Evolutionary conservation across 2,329 filamentous ascomycete genomes (phyloP).

Genomic region (Fusarium coicis): DNA sequence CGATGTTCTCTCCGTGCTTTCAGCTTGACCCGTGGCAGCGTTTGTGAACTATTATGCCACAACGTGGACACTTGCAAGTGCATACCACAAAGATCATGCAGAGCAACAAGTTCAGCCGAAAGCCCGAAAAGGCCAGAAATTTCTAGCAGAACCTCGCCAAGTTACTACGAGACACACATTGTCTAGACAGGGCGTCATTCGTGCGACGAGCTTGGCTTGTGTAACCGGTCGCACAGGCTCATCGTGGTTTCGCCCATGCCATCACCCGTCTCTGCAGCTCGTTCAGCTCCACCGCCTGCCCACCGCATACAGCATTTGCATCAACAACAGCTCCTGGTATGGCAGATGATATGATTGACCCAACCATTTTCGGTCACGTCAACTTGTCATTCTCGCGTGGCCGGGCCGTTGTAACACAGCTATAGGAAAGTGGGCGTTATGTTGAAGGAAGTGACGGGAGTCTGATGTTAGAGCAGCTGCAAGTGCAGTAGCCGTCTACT

Average conservation of each 20-base stretch:
- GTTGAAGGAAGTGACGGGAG: not conserved
- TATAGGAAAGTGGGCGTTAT: not conserved
- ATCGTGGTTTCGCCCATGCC: constrained; percentile 36
- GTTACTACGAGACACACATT: not conserved
- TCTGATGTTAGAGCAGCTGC: not conserved
- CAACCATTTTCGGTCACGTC: not conserved
- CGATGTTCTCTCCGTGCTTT: not conserved
- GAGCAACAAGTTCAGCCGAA: not conserved
- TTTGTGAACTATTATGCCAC: not conserved
- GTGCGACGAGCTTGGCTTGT: not conserved
- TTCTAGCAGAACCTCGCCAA: not conserved
- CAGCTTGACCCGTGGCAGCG: not conserved
- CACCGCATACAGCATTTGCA: not conserved
- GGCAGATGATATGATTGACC: not conserved
- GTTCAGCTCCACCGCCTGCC: not conserved
- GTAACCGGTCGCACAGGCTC: constrained; percentile 24
- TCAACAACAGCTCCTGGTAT: not conserved
- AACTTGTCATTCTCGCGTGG: constrained; percentile 4
- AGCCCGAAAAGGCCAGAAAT: not conserved
- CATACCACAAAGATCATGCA: not conserved
- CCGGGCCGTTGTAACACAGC: not conserved
- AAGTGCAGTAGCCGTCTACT: not conserved
- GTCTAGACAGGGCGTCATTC: constrained; percentile 4
- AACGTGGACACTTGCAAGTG: not conserved
- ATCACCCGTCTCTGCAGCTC: constrained; percentile 34